A percentile compares a stretch with the other conserved stretches of the same genome.
These are phyloP conservation scores for Colletotrichum sp. DNA, from an alignment of 2,329 filamentous ascomycete species.

Conservation along the genomic window DNA sequence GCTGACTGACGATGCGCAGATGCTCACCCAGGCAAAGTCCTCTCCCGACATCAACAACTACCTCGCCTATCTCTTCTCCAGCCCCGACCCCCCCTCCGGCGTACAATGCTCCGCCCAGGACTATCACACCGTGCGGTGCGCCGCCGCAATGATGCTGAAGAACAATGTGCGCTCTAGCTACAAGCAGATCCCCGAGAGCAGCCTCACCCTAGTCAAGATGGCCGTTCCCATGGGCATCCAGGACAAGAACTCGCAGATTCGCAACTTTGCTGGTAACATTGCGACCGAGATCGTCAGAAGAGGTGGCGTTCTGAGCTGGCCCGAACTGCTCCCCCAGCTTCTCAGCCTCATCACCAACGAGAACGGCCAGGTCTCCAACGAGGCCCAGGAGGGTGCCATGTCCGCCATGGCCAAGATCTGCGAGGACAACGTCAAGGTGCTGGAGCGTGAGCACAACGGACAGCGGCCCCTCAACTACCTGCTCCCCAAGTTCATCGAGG, in stretches of 20 bases:
- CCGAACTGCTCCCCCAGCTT: conserved; percentile 85
- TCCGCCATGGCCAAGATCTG: conserved; percentile 93
- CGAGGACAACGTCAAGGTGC: conserved; percentile 87
- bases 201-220: conserved; percentile 78
- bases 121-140: conserved; percentile 80
- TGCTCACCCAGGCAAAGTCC: conserved; percentile 87
- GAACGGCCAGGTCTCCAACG: conserved; percentile 67
- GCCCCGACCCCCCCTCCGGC: conserved; percentile 64
- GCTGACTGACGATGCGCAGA: conserved; percentile 58
- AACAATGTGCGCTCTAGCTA: conserved; percentile 84
- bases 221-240: conserved; percentile 80
- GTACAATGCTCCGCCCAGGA: conserved; percentile 64
- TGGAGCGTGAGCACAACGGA: conserved; percentile 88
- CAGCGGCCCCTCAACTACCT: conserved; percentile 88
- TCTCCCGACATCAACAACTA: conserved; percentile 98
- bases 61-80: conserved; percentile 88
- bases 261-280: conserved; percentile 89
- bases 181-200: conserved; percentile 76
- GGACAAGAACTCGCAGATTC: conserved; percentile 82
- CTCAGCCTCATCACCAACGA: conserved; percentile 79
- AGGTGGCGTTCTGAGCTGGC: conserved; percentile 89
- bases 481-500: conserved; percentile 88
- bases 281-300: conserved; percentile 89
- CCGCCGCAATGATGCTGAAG: conserved; percentile 93
- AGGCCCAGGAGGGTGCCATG: conserved; percentile 93